Base-by-base conservation (phyloP, 139 green algal species). In the Yamagishiella unicocca region DNA sequence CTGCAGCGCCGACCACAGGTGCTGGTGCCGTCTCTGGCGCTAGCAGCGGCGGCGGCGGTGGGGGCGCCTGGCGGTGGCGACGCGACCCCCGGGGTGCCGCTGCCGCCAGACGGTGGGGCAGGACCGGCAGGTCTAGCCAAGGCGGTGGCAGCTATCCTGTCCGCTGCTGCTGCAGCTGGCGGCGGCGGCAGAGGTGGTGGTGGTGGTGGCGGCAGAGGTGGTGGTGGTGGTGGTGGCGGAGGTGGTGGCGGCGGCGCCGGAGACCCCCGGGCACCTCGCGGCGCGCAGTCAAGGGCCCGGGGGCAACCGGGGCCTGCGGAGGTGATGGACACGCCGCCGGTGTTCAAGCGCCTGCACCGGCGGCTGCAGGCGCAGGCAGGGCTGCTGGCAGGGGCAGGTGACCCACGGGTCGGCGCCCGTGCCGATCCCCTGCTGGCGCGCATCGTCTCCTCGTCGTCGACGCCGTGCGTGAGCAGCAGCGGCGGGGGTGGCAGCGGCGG, bases 301-400 rank as follows among this genome's bases (percentile, higher is more conserved):
- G 58, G 19, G 58, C 19, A 27, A 27, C 2, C 37, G 4, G 37
- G 27, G 42, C 40, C 70, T 17, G 40, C 70, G 27, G 38, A 40
- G 38, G 54, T n/a, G 29, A 17, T 58, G 66, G 31, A 74, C 3
- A 85, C 79, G 42, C 79, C 79, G 40, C 61, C 31, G 19, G 61
- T 29, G 55, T 85, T 85, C n/a, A 40, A n/a, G 35, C 79, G 79
- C 12, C 61, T 85, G 40, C 58, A 85, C 5, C n/a, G n/a, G 0
- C n/a, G 61, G 1, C 79, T 85, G 40, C 38, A 84, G 77, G 70
- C 38, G 38, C 70, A 33, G 10, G 70, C 38, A 19, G 70, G 7
- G 70, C 70, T 78, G 14, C 1, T 33, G 24, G 70, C 14, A 25
- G 50, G 50, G 14, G 12, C 50, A 12, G 17, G 25, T 33, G 70